Evolutionary conservation across 2,329 filamentous ascomycete genomes (phyloP), one percentile per base, ranked within the genome.

Genomic region (Onygena corvina): DNA sequence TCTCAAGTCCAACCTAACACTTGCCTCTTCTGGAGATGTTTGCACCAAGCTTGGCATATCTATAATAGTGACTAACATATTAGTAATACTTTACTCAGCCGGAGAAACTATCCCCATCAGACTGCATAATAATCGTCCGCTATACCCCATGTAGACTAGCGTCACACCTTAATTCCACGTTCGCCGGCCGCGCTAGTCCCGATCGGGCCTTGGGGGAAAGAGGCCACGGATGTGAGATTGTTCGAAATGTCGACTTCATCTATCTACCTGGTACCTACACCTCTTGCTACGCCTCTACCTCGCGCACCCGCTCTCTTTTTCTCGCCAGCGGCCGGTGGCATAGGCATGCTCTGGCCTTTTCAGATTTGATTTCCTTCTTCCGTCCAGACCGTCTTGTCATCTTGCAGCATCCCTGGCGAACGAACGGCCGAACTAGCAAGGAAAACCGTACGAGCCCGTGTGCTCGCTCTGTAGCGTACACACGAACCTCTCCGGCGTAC

Each of bases 201-300:
- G 42, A 46, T 46, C 14, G 20, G 42, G 42, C 27, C 18, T 4
- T 16, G n/a, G n/a, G 27, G 29, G 25, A 33, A 46, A 46, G 38
- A 46, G 42, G 42, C 42, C 42, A 46, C 42, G 42, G 42, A 46
- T 46, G 42, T 46, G 25, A 46, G 18, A 30, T 46, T 21, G 30
- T 46, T 18, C 5, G n/a, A 20, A 5, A 36, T 4, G 12, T 18
- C 14, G 40, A 18, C 18, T 14, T 45, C 23, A 14, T 38, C 20
- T n/a, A 29, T 11, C 40, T 14, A 18, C n/a, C 23, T 27, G 18
- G n/a, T 42, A 23, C 36, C 11, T 12, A 16, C 36, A 11, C 38
- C 38, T 14, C 11, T 12, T 12, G 9, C 29, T 11, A 8, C 8
- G 3, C 29, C 29, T 4, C 29, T 11, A 11, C 8, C 8, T 12